Evolutionary conservation across 2,329 filamentous ascomycete genomes (phyloP).

Genomic region (Penicillium sp.): DNA sequence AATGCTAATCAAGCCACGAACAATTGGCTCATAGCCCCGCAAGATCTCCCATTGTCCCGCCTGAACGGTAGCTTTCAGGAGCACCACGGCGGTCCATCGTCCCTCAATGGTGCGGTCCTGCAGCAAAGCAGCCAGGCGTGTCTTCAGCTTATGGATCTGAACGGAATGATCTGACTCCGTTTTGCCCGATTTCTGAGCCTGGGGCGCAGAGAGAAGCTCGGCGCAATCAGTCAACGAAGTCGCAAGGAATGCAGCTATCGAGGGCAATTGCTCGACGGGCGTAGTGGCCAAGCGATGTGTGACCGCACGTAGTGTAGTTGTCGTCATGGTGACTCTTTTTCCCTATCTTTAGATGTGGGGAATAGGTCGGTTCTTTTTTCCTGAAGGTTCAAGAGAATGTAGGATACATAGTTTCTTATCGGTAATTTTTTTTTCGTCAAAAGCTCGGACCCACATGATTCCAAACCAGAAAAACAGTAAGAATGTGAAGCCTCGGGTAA

Average conservation of each 20-base stretch:
- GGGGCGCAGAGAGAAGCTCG: constrained; percentile 62
- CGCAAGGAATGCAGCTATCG: constrained; percentile 68
- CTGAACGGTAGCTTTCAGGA: constrained; percentile 80
- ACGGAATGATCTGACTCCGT: constrained; percentile 64
- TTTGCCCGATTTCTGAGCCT: constrained; percentile 58
- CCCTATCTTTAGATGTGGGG: not conserved
- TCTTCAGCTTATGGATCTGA: constrained; percentile 80
- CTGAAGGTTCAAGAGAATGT: constrained; percentile 5
- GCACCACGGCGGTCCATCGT: constrained; percentile 72
- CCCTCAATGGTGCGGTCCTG: constrained; percentile 73
- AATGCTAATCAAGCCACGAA: constrained; percentile 70
- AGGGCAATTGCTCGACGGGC: constrained; percentile 70
- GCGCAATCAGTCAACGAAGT: constrained; percentile 55
- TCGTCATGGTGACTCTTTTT: not conserved
- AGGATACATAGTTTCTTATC: constrained; percentile 10
- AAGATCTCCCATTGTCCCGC: constrained; percentile 82
- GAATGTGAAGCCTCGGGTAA: constrained; percentile 4
- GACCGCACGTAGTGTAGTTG: constrained; percentile 42
- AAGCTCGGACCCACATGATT: constrained; percentile 4
- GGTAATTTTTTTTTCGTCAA: constrained; percentile 20
- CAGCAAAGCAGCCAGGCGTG: constrained; percentile 72
- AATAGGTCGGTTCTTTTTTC: constrained; percentile 1
- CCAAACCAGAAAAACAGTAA: not conserved
- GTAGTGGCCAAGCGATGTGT: constrained; percentile 64
- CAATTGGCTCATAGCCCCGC: constrained; percentile 71